These are phyloP conservation scores for Coix lacrymajobi DNA, from an alignment of 176 grass and related monocot species.

Conservation along the genomic window DNA sequence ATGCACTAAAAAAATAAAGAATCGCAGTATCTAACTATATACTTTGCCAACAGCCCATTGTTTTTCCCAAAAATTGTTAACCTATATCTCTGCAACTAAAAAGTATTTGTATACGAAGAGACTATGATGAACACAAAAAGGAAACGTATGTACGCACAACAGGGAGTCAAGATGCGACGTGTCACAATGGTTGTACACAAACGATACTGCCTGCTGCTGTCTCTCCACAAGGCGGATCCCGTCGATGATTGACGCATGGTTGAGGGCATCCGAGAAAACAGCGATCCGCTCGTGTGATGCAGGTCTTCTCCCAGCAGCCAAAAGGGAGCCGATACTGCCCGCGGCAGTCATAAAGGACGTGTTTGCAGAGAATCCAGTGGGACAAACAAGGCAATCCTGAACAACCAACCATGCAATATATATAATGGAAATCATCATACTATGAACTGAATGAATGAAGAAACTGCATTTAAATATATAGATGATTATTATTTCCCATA, in stretches of 20 bases:
- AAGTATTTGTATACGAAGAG: too few relatives aligned
- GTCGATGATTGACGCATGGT: conserved; percentile 88
- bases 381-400: conserved; percentile 88
- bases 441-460: not conserved
- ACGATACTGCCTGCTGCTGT: conserved; percentile 44
- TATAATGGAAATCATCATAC: not conserved
- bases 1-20: too few relatives aligned
- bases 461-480: too few relatives aligned
- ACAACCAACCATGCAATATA: not conserved
- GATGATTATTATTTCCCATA: too few relatives aligned
- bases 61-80: too few relatives aligned
- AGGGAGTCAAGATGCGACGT: conserved; percentile 65
- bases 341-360: conserved; percentile 72
- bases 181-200: conserved; percentile 79
- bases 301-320: conserved; percentile 44
- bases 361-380: conserved; percentile 87
- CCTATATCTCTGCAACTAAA: too few relatives aligned
- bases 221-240: conserved; percentile 60
- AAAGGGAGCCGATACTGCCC: conserved; percentile 61
- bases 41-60: too few relatives aligned
- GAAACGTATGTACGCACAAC: conserved; percentile 35
- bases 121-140: too few relatives aligned
- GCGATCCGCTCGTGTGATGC: conserved; percentile 43
- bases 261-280: conserved; percentile 80
- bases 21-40: too few relatives aligned